phyloP scores from a whole-genome alignment of 129 eudicot species.

The Artemisia argyi region DNA sequence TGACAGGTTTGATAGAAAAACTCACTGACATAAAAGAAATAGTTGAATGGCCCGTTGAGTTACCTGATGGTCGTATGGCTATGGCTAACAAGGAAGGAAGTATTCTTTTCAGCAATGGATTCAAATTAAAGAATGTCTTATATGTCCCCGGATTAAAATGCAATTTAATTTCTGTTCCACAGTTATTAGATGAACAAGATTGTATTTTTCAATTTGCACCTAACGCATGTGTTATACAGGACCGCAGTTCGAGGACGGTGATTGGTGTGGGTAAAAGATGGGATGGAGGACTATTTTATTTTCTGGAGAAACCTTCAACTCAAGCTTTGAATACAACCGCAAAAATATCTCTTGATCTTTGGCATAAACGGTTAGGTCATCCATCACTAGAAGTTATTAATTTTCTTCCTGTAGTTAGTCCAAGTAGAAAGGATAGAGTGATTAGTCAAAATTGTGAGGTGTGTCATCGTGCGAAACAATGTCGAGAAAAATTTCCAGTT shows the following conservation, averaged over 20 bases:
- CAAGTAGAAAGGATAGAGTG: not conserved
- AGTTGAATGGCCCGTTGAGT: not conserved
- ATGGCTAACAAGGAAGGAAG: not conserved
- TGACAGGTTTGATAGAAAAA: not conserved
- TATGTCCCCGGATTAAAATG: no score
- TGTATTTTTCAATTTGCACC: no score
- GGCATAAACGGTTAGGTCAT: slow-evolving; percentile 10
- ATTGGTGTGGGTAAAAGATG: slow-evolving; percentile 9
- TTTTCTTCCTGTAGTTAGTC: not conserved
- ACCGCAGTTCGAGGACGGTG: not conserved
- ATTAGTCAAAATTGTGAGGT: not conserved
- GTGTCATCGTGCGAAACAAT: not conserved
- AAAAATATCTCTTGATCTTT: not conserved
- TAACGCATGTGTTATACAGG: no score
- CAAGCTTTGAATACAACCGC: not conserved
- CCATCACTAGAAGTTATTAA: slow-evolving; percentile 1
- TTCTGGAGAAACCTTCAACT: not conserved
- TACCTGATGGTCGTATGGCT: not conserved
- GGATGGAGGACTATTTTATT: not conserved
- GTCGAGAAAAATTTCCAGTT: not conserved
- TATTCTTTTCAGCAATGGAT: no score
- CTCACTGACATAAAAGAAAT: not conserved
- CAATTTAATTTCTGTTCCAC: no score
- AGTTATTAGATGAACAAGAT: no score
- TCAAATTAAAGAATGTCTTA: no score